phyloP scores from a whole-genome alignment of 2,329 filamentous ascomycete genomes.

The Penicillium digitatum region DNA sequence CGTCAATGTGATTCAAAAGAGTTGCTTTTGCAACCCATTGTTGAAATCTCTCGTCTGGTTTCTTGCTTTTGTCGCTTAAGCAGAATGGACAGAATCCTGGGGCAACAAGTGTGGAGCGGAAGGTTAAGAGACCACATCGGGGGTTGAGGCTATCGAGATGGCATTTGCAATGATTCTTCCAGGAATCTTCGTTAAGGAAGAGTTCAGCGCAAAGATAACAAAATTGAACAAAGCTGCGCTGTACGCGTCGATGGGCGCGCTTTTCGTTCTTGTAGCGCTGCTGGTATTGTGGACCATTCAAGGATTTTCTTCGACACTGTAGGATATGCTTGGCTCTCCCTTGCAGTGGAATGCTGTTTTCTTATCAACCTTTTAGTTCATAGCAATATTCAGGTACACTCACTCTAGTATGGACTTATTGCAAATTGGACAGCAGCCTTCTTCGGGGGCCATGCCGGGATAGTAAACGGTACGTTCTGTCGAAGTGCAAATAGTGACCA shows the following conservation, averaged over 20 bases:
- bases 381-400: not conserved
- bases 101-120: slow-evolving; percentile 9
- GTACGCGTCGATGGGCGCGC: slow-evolving; percentile 3
- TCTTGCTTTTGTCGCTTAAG: slow-evolving; percentile 4
- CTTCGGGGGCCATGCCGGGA: not conserved
- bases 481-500: slow-evolving; percentile 16
- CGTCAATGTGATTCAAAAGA: slow-evolving; percentile 7
- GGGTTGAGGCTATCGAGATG: slow-evolving; percentile 1
- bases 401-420: not conserved
- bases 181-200: not conserved
- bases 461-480: not conserved
- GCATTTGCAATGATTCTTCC: not conserved
- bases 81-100: slow-evolving; percentile 11
- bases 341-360: not conserved
- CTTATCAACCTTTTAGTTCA: not conserved
- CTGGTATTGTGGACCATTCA: slow-evolving; percentile 8
- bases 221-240: slow-evolving; percentile 11
- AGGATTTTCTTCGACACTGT: slow-evolving; percentile 7
- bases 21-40: slow-evolving; percentile 13
- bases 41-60: slow-evolving; percentile 10
- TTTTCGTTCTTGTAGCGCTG: slow-evolving; percentile 14
- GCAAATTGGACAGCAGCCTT: not conserved
- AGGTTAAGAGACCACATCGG: slow-evolving; percentile 10
- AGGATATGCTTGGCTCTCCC: slow-evolving; percentile 14
- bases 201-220: slow-evolving; percentile 13